Conservation (phyloP, 192 early-diverging fungal genomes). For the Coemansia furcata region DNA sequence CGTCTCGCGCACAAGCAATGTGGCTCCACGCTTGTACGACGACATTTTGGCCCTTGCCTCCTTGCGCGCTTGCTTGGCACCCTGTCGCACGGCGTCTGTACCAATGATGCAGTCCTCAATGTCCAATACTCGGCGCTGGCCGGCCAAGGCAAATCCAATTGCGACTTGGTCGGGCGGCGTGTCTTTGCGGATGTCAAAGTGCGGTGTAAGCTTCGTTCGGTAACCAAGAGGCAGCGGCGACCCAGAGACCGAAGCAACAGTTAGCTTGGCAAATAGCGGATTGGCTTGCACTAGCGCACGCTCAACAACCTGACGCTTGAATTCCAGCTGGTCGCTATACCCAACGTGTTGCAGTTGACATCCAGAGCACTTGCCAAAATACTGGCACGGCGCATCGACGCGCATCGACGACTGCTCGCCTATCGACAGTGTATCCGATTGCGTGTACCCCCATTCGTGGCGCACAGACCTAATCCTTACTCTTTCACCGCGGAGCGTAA, state of each 20-base stretch:
- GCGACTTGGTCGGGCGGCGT: conserved; percentile 43
- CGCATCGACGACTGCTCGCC: conserved; percentile 30
- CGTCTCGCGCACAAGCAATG: conserved; percentile 59
- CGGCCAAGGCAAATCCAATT: conserved; percentile 60
- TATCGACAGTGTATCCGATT: conserved; percentile 34
- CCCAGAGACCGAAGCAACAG: conserved; percentile 46
- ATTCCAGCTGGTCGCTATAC: conserved; percentile 59
- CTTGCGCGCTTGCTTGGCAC: conserved; percentile 46
- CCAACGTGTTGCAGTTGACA: conserved; percentile 64
- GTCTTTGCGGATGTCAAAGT: conserved; percentile 57
- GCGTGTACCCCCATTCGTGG: conserved; percentile 52
- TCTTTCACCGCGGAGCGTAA: conserved; percentile 39
- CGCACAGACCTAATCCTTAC: conserved; percentile 36
- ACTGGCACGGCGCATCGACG: conserved; percentile 57
- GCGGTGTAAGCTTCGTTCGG: conserved; percentile 68
- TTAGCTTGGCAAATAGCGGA: conserved; percentile 39
- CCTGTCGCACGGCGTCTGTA: conserved; percentile 59
- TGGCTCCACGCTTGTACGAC: conserved; percentile 58
- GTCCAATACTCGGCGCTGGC: conserved; percentile 62
- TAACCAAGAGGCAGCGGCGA: conserved; percentile 60
- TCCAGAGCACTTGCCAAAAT: conserved; percentile 60
- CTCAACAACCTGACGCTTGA: conserved; percentile 59
- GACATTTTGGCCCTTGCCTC: conserved; percentile 54
- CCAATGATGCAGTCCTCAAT: conserved; percentile 67
- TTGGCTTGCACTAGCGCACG: conserved; percentile 52